Percentiles rank a stretch among this genome's conserved stretches.
Conservation (phyloP, 2,329 filamentous ascomycete genomes). For the Penicillium sp. region DNA sequence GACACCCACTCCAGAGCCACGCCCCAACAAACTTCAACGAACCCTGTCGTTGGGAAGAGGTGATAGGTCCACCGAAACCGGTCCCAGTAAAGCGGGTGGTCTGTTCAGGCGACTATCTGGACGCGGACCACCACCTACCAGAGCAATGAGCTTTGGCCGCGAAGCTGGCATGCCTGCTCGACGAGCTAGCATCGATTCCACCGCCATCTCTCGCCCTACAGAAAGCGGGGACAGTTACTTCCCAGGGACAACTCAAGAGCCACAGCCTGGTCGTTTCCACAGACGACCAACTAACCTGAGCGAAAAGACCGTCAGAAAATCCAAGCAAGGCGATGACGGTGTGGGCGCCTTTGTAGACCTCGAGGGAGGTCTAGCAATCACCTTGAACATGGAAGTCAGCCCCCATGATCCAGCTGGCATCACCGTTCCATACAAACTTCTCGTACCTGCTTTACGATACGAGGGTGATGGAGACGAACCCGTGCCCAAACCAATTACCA, state of each 20-base stretch:
- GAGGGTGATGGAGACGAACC: constrained; percentile 45
- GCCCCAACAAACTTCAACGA: constrained; percentile 50
- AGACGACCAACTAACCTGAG: constrained; percentile 71
- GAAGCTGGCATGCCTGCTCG: constrained; percentile 21
- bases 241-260: constrained; percentile 21
- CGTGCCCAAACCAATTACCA: constrained; percentile 34
- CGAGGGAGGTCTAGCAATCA: constrained; percentile 81
- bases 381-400: constrained; percentile 85
- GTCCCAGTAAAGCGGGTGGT: constrained; percentile 28
- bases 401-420: constrained; percentile 82
- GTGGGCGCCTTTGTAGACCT: constrained; percentile 67
- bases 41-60: constrained; percentile 63
- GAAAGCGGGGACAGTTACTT: constrained; percentile 38
- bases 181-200: constrained; percentile 38
- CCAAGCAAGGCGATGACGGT: constrained; percentile 54
- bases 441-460: constrained; percentile 73
- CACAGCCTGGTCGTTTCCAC: constrained; percentile 55
- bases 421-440: constrained; percentile 80
- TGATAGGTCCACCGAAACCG: constrained; percentile 43
- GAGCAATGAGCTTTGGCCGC: constrained; percentile 41
- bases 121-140: constrained; percentile 36
- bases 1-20: constrained; percentile 28
- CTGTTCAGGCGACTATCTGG: constrained; percentile 52
- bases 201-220: constrained; percentile 25
- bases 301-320: constrained; percentile 60